phyloP scores from a whole-genome alignment of 1,284 basidiomycete genomes.

The Xerocomus cyaneibrunnescens region DNA sequence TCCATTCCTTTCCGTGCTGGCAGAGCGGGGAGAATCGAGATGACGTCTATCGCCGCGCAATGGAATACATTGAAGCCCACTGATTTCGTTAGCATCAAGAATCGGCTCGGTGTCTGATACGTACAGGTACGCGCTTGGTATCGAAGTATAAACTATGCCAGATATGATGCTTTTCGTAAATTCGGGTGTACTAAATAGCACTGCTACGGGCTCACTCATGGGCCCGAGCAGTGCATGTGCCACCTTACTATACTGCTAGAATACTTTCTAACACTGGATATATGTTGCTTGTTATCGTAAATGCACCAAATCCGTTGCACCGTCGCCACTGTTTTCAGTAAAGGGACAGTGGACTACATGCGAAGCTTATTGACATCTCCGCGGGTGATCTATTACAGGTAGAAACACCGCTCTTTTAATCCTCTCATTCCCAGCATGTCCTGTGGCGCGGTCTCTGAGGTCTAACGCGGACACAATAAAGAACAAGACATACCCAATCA shows the following conservation, averaged over 20 bases:
- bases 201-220: neutral
- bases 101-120: slow-evolving; percentile 49
- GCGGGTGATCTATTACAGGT: slow-evolving; percentile 42
- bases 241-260: neutral
- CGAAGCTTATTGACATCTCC: neutral
- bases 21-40: slow-evolving; percentile 53
- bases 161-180: slow-evolving; percentile 19
- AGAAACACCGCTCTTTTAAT: slow-evolving; percentile 78
- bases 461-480: neutral
- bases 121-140: neutral
- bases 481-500: slow-evolving; percentile 73
- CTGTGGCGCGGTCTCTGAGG: slow-evolving; percentile 39
- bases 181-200: slow-evolving; percentile 7
- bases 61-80: slow-evolving; percentile 47
- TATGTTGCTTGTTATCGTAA: slow-evolving; percentile 15
- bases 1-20: slow-evolving; percentile 5
- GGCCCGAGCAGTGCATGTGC: slow-evolving; percentile 5
- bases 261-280: neutral
- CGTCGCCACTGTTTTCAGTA: neutral
- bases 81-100: slow-evolving; percentile 53
- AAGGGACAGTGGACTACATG: neutral
- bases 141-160: slow-evolving; percentile 25
- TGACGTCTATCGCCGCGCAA: slow-evolving; percentile 43
- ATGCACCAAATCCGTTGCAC: slow-evolving; percentile 9
- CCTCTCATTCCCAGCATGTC: slow-evolving; percentile 77